Conservation (phyloP, 2,329 filamentous ascomycete genomes). For the Lachnellula hyalina region DNA sequence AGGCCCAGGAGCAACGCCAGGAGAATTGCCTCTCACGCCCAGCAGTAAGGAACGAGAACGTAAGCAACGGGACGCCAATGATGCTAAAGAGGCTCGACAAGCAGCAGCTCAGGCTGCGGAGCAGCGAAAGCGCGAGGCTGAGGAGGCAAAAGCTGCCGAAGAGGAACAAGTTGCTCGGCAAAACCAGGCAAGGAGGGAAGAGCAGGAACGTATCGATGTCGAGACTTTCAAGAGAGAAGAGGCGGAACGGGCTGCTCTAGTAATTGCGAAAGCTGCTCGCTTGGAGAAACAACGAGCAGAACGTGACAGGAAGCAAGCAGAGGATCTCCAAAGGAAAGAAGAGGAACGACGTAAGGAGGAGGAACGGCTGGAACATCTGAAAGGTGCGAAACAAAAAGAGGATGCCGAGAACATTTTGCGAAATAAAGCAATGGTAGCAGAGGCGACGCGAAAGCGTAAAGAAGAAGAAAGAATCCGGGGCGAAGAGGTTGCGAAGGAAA, state of each 20-base stretch:
- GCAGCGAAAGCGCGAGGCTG: conserved; percentile 13
- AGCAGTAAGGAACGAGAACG: conserved; percentile 21
- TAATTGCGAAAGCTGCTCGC: conserved; percentile 11
- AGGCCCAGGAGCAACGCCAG: conserved; percentile 1
- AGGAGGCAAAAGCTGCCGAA: conserved; percentile 15
- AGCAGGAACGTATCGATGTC: conserved; percentile 11
- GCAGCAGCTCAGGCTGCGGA: conserved; percentile 22
- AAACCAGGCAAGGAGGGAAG: conserved; percentile 9
- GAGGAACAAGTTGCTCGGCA: conserved; percentile 10
- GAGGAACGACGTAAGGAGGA: conserved; percentile 3
- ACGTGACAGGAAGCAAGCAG: conserved; percentile 9
- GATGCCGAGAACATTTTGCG: conserved; percentile 6
- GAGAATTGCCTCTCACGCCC: conserved; percentile 24
- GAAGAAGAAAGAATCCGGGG: conserved; percentile 15
- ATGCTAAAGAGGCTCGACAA: conserved; percentile 14
- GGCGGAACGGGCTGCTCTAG: conserved; percentile 7
- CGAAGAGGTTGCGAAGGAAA: conserved; percentile 7
- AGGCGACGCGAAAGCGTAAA: conserved; percentile 10
- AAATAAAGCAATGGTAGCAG: conserved; percentile 14
- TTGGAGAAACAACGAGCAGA: conserved; percentile 15
- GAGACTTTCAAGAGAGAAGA: conserved; percentile 9
- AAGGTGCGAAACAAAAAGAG: conserved; percentile 1
- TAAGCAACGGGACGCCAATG: conserved; percentile 11
- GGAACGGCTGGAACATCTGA: conserved; percentile 5
- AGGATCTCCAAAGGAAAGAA: conserved; percentile 5